Evolutionary conservation across 2,329 filamentous ascomycete species (phyloP).

Genomic region (Cytospora chrysosperma): DNA sequence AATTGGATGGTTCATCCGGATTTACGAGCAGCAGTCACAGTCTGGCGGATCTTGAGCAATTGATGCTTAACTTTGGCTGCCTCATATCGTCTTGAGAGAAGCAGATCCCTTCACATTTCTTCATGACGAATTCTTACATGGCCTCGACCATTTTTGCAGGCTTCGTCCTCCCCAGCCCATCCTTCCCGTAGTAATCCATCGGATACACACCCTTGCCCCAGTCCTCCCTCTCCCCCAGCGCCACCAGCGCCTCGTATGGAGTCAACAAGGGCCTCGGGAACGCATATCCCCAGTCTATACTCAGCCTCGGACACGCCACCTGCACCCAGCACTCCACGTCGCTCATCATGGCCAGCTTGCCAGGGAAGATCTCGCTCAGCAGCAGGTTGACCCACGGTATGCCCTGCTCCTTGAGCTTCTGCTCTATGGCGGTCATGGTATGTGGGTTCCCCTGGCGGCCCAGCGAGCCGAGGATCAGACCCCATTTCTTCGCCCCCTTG

Average conservation of each 20-base stretch:
- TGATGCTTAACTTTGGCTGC: background rate
- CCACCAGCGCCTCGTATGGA: constrained; percentile 91
- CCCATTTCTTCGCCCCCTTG: constrained; percentile 81
- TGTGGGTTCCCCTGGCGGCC: constrained; percentile 95
- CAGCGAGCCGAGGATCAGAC: constrained; percentile 87
- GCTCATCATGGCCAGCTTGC: constrained; percentile 87
- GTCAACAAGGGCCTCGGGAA: constrained; percentile 86
- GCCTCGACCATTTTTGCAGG: constrained; percentile 29
- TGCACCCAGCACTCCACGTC: constrained; percentile 99
- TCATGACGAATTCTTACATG: constrained; percentile 1
- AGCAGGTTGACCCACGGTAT: constrained; percentile 84
- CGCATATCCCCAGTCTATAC: constrained; percentile 98
- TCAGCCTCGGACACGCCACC: constrained; percentile 92
- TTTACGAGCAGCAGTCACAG: background rate
- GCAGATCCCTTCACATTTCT: background rate
- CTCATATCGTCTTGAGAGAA: no score
- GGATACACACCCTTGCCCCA: constrained; percentile 80
- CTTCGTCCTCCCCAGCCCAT: constrained; percentile 81
- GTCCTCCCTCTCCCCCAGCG: constrained; percentile 74
- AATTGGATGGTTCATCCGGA: background rate
- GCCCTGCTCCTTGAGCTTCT: constrained; percentile 65
- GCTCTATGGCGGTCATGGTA: constrained; percentile 84
- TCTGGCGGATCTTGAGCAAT: background rate
- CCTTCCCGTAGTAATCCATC: constrained; percentile 97
- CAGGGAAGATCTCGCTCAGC: constrained; percentile 93